Evolutionary conservation across 768 basidiomycete genomes (phyloP), one percentile per base, ranked within the genome.

Genomic region (Phlebiopsis gigantea): DNA sequence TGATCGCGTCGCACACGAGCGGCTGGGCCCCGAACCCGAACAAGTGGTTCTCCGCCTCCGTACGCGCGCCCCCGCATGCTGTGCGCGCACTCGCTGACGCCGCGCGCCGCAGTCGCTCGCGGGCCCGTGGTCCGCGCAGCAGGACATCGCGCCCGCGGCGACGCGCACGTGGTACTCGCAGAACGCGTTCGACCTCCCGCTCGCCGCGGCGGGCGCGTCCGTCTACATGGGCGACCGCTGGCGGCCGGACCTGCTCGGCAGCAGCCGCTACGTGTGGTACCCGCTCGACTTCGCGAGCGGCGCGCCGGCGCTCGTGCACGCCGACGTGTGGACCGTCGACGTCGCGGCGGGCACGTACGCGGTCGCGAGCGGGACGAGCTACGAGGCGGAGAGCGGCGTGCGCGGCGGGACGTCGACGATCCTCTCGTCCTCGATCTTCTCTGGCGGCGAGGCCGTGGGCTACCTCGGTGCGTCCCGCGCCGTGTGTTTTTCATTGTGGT

Each of bases 201-300:
- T 83, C 26, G 79, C 76, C 6, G 68, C 69, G 4, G 77, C 74
- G 50, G 68, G 69, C 3, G 77, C 74, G 51, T 77, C 74, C 1
- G 75, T 85, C 51, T 85, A 84, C 62, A 82, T 84, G 80, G 83
- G 83, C 43, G 83, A 85, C 65, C 78, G 83, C 49, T 85, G 83
- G 83, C 68, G 80, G 14, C 75, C 81, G 19, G 66, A 68, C 31
- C 63, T 80, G 19, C 73, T 84, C 4, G 82, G 83, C 14, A 80
- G 77, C 61, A 82, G 81, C 62, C 69, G 73, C 47, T 85, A 85
- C 67, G 79, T 84, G 47, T 85, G 83, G 83, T 77, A 78, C 57
- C 83, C 83, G 5, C 66, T 85, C 54, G 73, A 74, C 43, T 85
- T 80, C 78, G 72, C 74, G 5, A 71, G 73, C n/a, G 80, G 82